These are phyloP conservation scores for Rhodosporidiobolus sp. DNA, from an alignment of 768 basidiomycete species.

Conservation along the genomic window DNA sequence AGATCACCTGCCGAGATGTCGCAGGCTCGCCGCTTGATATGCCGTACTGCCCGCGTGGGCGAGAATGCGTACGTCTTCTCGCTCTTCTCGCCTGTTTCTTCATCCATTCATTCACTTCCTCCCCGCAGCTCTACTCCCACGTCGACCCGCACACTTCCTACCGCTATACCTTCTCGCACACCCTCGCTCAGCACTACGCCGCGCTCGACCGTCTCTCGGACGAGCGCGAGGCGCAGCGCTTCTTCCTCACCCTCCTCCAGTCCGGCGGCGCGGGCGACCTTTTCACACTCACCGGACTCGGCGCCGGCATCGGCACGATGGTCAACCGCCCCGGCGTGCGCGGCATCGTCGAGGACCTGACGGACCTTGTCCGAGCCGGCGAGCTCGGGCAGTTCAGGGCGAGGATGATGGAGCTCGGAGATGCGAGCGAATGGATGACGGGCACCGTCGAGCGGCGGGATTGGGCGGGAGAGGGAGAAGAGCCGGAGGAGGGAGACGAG, in stretches of 20 bases:
- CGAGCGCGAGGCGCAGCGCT: neutral
- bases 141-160: neutral
- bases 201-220: neutral
- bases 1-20: neutral
- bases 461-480: neutral
- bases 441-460: neutral
- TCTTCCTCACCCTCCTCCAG: neutral
- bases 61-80: slow-evolving; percentile 3
- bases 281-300: neutral
- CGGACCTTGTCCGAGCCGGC: neutral
- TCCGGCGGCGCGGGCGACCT: too few relatives aligned
- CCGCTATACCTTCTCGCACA: neutral
- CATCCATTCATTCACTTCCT: too few relatives aligned
- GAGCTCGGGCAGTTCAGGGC: neutral
- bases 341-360: neutral
- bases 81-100: too few relatives aligned
- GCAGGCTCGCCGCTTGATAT: neutral
- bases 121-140: slow-evolving; percentile 11
- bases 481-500: neutral
- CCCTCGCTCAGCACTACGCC: neutral
- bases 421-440: too few relatives aligned
- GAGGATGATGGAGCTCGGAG: neutral
- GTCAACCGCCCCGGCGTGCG: neutral
- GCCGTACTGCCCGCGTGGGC: slow-evolving; percentile 4
- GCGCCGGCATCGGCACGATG: neutral